Base-by-base conservation (phyloP, 352 stramenopile species). In the Phytopythium montanum region DNA sequence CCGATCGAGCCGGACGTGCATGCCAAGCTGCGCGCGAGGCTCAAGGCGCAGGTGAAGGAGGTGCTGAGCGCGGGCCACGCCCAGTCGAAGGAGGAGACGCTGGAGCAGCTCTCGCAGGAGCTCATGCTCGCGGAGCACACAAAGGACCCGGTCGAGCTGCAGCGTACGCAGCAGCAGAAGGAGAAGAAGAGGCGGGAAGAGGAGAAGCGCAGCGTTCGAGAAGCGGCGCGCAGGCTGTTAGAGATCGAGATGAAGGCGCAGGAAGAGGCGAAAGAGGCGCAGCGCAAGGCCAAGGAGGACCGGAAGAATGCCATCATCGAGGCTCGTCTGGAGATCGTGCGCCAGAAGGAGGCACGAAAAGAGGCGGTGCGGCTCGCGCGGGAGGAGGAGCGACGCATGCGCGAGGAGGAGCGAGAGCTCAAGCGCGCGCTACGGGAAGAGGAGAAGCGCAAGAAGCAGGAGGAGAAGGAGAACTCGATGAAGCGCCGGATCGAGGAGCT, bases 241-340 rank as follows among this genome's bases (percentile, higher is more conserved):
- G 79, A 92, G 48, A 88, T 89, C 42, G 81, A 92, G 62, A 75
- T 91, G 65, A 90, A 90, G 52, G 79, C 69, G 12, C 79, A 91
- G 66, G 79, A 90, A 69, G 78, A 88, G 58, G 79, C 78, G 4
- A 92, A 90, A 57, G 79, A 88, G 57, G 80, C 73, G 12, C 78
- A 88, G 49, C 70, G 73, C 23, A 72, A 73, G 53, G 80, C 83
- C 36, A 85, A 83, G 44, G 83, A 90, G 64, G 76, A 87, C 18
- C 77, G 78, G 7, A 90, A 88, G 60, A 86, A 79, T 45, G 81
- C 83, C n/a, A 70, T 88, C 28, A 28, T 89, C 28, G 77, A 88
- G 51, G 81, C 80, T 13, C 83, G 76, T 26, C 44, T 90, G 60
- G 77, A 92, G 60, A 68, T 76, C 25, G 51, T 81, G 49, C 72